Percentiles rank a stretch among this genome's conserved stretches.
Evolutionary conservation across 1,139 yeast species (phyloP).

Genomic region (Candida pseudoviswanathii): DNA sequence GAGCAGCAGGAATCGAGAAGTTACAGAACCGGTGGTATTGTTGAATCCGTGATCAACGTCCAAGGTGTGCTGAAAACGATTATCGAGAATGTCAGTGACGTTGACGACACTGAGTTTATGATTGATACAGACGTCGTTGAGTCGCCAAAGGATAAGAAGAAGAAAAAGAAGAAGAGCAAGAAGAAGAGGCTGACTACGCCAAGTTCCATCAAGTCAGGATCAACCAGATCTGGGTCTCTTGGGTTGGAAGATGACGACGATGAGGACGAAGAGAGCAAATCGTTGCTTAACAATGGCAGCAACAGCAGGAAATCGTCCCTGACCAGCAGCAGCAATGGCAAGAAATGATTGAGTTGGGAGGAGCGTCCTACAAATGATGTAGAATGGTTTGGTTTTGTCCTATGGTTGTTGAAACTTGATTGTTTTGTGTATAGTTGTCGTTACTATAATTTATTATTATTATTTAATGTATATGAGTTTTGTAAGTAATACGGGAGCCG

Average conservation of each 20-base stretch:
- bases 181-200: conserved; percentile 3
- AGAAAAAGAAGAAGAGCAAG: conserved; percentile 5
- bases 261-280: conserved; percentile 12
- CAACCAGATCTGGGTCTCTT: conserved; percentile 7
- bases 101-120: conserved; percentile 24
- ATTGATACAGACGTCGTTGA: conserved; percentile 1
- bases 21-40: conserved; percentile 68
- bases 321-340: conserved; percentile 7
- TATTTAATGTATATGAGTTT: background rate
- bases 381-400: background rate
- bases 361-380: background rate
- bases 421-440: background rate
- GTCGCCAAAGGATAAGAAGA: conserved; percentile 7
- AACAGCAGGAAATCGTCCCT: conserved; percentile 10
- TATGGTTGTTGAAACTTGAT: background rate
- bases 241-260: conserved; percentile 11
- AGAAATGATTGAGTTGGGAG: background rate
- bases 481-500: too few species aligned
- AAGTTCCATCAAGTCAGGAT: conserved; percentile 11
- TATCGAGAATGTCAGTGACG: conserved; percentile 61
- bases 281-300: conserved; percentile 7
- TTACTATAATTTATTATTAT: background rate
- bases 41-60: conserved; percentile 81
- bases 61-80: conserved; percentile 87
- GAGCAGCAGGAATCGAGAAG: conserved; percentile 41